Percentiles rank a stretch among this genome's conserved stretches.
Evolutionary conservation across 345 rosid genomes (phyloP).

Genomic region (Populus euphratica): DNA sequence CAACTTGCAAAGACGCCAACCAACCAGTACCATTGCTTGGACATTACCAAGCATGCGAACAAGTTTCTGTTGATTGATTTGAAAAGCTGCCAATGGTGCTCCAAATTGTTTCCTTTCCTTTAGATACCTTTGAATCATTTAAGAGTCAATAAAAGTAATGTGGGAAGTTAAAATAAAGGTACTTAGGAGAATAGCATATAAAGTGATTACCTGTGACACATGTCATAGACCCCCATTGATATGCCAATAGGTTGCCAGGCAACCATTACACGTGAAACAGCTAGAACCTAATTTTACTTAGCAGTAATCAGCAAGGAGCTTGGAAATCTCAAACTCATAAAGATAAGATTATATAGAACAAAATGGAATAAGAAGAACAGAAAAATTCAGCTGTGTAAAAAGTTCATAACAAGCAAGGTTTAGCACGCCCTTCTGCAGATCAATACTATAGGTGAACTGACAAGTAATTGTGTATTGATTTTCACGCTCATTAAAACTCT

Average conservation of each 20-base stretch:
- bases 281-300: slow-evolving; percentile 54
- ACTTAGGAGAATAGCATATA: background rate
- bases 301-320: slow-evolving; percentile 5
- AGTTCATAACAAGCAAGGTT: background rate
- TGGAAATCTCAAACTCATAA: background rate
- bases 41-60: slow-evolving; percentile 79
- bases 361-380: background rate
- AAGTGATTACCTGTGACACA: slow-evolving; percentile 79
- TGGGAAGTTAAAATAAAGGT: background rate
- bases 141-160: slow-evolving; percentile 11
- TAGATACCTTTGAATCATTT: slow-evolving; percentile 51
- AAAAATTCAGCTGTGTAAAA: background rate
- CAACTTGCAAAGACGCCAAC: slow-evolving; percentile 94
- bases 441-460: background rate
- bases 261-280: slow-evolving; percentile 91
- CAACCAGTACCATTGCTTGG: slow-evolving; percentile 87
- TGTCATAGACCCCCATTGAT: slow-evolving; percentile 91
- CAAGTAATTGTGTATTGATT: background rate
- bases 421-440: background rate
- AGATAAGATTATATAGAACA: background rate
- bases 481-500: background rate
- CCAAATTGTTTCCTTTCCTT: slow-evolving; percentile 96
- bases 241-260: slow-evolving; percentile 96
- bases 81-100: slow-evolving; percentile 95
- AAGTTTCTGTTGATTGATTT: slow-evolving; percentile 87